These are phyloP conservation scores for Apiospora arundinis DNA, from an alignment of 2,329 filamentous ascomycete genomes.

Conservation along the genomic window DNA sequence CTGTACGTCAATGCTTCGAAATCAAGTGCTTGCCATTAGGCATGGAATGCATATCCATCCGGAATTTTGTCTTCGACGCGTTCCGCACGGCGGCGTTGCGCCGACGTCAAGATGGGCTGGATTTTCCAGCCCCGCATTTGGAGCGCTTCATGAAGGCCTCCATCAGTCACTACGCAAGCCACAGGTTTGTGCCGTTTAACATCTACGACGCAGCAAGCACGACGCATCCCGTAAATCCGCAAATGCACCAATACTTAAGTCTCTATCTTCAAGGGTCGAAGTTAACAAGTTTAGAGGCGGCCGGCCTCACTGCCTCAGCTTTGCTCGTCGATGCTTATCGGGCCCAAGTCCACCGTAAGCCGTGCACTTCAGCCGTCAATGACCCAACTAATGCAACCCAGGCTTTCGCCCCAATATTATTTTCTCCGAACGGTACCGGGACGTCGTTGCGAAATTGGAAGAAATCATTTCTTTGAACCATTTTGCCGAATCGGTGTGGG, in stretches of 20 bases:
- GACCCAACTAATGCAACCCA: constrained; percentile 9
- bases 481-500: not conserved
- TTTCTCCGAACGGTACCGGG: constrained; percentile 1
- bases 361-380: not conserved
- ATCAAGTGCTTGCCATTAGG: not conserved
- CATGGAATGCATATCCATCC: not conserved
- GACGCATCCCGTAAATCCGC: not conserved
- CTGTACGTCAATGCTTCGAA: constrained; percentile 6
- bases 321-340: not conserved
- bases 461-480: not conserved
- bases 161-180: constrained; percentile 7
- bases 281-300: not conserved
- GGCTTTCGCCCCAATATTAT: not conserved
- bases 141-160: not conserved
- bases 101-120: not conserved
- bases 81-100: constrained; percentile 1
- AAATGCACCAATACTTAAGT: constrained; percentile 2
- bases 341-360: constrained; percentile 5
- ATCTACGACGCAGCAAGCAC: not conserved
- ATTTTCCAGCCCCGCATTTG: constrained; percentile 1
- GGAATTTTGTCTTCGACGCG: constrained; percentile 1
- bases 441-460: not conserved
- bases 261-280: not conserved
- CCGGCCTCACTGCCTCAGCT: not conserved
- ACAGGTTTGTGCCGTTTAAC: not conserved